These are phyloP conservation scores for Tulasnella calospora DNA, from an alignment of 768 basidiomycete species.

Conservation along the genomic window DNA sequence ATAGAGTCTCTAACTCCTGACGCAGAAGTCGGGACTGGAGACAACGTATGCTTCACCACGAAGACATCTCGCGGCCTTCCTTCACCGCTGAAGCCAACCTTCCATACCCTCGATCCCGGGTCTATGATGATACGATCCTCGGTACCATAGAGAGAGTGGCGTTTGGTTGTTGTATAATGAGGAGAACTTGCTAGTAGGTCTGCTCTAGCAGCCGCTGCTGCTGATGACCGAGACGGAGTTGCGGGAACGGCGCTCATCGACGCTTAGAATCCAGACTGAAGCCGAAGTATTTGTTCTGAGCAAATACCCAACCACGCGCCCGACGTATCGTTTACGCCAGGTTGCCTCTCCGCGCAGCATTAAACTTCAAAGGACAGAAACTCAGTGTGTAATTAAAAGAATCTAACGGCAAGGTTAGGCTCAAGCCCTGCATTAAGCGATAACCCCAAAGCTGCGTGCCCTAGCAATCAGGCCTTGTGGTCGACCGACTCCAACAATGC, in stretches of 20 bases:
- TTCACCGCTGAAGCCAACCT: slow-evolving; percentile 97
- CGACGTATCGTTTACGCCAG: not conserved
- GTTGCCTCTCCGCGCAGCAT: not conserved
- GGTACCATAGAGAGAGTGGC: slow-evolving; percentile 93
- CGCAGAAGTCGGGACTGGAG: slow-evolving; percentile 11
- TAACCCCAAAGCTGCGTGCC: too few species aligned
- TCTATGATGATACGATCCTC: slow-evolving; percentile 96
- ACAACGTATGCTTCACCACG: slow-evolving; percentile 44
- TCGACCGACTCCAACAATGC: too few species aligned
- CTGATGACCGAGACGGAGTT: slow-evolving; percentile 20
- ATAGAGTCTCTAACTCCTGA: slow-evolving; percentile 38
- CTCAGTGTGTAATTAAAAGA: too few species aligned
- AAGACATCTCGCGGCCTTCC: slow-evolving; percentile 86
- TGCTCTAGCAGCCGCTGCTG: slow-evolving; percentile 19
- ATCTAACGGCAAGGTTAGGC: too few species aligned
- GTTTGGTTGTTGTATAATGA: slow-evolving; percentile 74
- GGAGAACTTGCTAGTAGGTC: slow-evolving; percentile 47
- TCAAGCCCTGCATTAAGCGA: too few species aligned
- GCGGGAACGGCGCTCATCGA: slow-evolving; percentile 22
- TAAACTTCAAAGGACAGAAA: not conserved
- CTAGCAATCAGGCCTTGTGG: too few species aligned
- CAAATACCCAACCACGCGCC: slow-evolving; percentile 3
- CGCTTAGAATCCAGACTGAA: not conserved
- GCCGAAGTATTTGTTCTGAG: not conserved
- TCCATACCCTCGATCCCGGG: slow-evolving; percentile 91